Base-by-base conservation (phyloP, 2,329 filamentous ascomycete species). In the Colletotrichum sublineola region DNA sequence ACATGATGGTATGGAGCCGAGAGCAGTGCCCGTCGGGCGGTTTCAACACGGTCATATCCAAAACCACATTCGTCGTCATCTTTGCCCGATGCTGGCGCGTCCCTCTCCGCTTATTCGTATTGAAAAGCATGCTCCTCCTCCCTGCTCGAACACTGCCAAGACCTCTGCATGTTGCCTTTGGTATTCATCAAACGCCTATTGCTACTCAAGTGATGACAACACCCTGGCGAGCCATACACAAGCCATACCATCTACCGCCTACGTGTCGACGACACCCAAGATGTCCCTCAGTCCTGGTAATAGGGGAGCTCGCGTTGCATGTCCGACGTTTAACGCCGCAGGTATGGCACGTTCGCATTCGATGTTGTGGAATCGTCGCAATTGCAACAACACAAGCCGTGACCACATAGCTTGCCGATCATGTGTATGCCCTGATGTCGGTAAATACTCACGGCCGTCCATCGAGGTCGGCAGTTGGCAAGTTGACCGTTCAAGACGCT, bases 291-390 rank as follows among this genome's bases (percentile, higher is more conserved):
- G 38, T 53, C 40, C 44, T n/a, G 29, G 60, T 6, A 36, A 63
- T 2, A 33, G 14, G 42, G 14, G 33, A 40, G 36, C 57, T 55
- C 60, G 31, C n/a, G 36, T 42, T 44, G 58, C 46, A 40, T 29
- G 31, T 70, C 63, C 40, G 68, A 70, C 63, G n/a, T 42, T 70
- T 50, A 33, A 20, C 55, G 68, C 68, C 63, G 63, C 63, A 70
- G 58, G 31, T 3, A 48, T 15, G 50, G 58, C 48, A 33, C 46
- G 18, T 48, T 56, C 20, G 24, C 18, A 20, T n/a, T 38, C 58
- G 40, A 66, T n/a, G 15, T 44, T 20, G n/a, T 29, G 31, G 44
- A 18, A 31, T 33, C 3, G 18, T 15, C 40, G 48, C 46, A 40
- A 18, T 31, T 18, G n/a, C 50, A 40, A 46, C 31, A 11, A 67